These are phyloP conservation scores for Melastoma malabathricum DNA, from an alignment of 345 rosid genomes.

Conservation along the genomic window DNA sequence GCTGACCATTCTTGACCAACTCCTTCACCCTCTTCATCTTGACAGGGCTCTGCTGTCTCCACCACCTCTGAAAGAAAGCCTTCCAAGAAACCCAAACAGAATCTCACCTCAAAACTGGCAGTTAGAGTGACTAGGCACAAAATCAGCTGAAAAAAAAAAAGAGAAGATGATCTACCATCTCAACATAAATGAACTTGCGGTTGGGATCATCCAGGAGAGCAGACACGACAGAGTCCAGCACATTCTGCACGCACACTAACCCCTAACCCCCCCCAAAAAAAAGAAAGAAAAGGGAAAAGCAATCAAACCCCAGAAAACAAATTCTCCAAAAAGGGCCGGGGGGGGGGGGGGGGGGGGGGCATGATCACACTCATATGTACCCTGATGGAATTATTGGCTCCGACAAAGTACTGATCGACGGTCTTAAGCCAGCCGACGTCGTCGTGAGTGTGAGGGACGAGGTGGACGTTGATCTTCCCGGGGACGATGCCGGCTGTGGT, in stretches of 20 bases:
- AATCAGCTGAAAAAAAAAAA: background rate
- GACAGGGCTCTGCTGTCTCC: conserved; percentile 82
- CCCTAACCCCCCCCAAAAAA: too few species aligned
- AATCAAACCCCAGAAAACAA: conserved; percentile 10
- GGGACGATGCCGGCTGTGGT: conserved; percentile 43
- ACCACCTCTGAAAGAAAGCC: conserved; percentile 96
- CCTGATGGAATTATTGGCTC: conserved; percentile 81
- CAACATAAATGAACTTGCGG: conserved; percentile 87
- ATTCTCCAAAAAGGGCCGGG: too few species aligned
- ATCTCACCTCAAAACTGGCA: background rate
- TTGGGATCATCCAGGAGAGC: conserved; percentile 68
- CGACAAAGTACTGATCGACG: conserved; percentile 88
- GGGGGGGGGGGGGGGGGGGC: background rate
- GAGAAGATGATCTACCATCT: conserved; percentile 28
- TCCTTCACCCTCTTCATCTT: conserved; percentile 62
- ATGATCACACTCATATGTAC: conserved; percentile 11
- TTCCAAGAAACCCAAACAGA: conserved; percentile 10
- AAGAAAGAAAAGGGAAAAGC: conserved; percentile 3
- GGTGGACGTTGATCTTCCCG: conserved; percentile 77
- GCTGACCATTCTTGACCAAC: conserved; percentile 82
- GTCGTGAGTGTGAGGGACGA: conserved; percentile 92
- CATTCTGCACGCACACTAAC: conserved; percentile 95
- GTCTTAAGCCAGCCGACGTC: conserved; percentile 98
- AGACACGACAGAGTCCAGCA: conserved; percentile 74
- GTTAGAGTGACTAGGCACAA: background rate